These are phyloP conservation scores for Phytophthora capsici DNA, from an alignment of 352 stramenopile genomes.

Conservation along the genomic window DNA sequence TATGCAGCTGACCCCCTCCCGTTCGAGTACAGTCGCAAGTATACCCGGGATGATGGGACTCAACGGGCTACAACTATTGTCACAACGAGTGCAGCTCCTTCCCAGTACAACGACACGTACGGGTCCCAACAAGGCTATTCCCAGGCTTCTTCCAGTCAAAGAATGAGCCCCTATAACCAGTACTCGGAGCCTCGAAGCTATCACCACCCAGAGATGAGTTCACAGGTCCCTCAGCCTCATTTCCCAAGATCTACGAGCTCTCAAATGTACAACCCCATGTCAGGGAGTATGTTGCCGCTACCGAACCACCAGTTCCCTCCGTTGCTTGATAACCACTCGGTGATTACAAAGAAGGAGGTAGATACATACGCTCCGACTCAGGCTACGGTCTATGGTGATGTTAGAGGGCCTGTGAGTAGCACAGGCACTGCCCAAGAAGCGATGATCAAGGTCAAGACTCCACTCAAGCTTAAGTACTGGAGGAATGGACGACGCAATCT, in stretches of 20 bases:
- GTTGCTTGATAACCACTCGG: conserved; percentile 45
- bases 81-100: conserved; percentile 17
- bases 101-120: conserved; percentile 47
- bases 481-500: conserved; percentile 90
- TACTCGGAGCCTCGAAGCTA: conserved; percentile 32
- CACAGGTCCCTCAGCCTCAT: conserved; percentile 23
- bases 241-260: conserved; percentile 39
- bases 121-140: conserved; percentile 35
- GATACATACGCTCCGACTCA: conserved; percentile 34
- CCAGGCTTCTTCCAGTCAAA: conserved; percentile 17
- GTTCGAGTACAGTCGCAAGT: conserved; percentile 78
- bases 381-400: conserved; percentile 21
- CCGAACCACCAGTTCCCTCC: conserved; percentile 64
- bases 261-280: conserved; percentile 41
- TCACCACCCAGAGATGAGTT: conserved; percentile 38
- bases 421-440: conserved; percentile 64
- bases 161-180: conserved; percentile 31
- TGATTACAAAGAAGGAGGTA: conserved; percentile 48
- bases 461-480: conserved; percentile 90
- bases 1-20: conserved; percentile 80
- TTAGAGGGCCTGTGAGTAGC: conserved; percentile 16
- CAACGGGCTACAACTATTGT: conserved; percentile 4
- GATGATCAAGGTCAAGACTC: conserved; percentile 90
- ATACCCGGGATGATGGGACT: conserved; percentile 36
- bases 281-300: conserved; percentile 29